These are phyloP conservation scores for Allium cepa DNA, from an alignment of 106 monocot genomes.

Conservation along the genomic window DNA sequence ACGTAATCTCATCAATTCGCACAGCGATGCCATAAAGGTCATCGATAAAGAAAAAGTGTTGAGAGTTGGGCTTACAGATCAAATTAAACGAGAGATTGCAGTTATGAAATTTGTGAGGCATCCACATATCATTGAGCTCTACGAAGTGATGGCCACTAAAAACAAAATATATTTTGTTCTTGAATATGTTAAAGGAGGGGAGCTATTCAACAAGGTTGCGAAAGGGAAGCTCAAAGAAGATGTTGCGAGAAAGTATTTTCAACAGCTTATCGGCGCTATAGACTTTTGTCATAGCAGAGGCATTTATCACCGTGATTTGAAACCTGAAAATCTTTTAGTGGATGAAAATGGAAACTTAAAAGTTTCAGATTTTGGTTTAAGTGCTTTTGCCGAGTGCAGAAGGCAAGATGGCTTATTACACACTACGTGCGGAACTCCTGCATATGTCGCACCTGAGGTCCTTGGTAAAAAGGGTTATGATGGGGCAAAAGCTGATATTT, in stretches of 20 bases:
- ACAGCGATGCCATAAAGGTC: constrained; percentile 33
- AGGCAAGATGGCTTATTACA: constrained; percentile 33
- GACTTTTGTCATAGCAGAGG: constrained; percentile 45
- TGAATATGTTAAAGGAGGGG: constrained; percentile 32
- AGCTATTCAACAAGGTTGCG: constrained; percentile 26
- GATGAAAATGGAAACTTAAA: constrained; percentile 41
- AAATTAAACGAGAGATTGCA: constrained; percentile 42
- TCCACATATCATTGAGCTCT: constrained; percentile 28
- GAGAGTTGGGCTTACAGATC: constrained; percentile 32
- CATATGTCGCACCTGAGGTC: constrained; percentile 52
- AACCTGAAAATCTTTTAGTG: constrained; percentile 40
- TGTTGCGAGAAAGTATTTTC: constrained; percentile 29
- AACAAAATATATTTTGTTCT: constrained; percentile 36
- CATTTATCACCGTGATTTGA: constrained; percentile 50
- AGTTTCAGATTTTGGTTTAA: constrained; percentile 48
- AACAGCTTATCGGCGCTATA: constrained; percentile 34
- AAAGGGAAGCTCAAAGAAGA: constrained; percentile 42
- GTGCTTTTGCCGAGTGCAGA: constrained; percentile 23
- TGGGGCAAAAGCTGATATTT: constrained; percentile 44
- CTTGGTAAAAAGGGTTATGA: constrained; percentile 35
- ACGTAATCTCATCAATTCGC: constrained; percentile 14
- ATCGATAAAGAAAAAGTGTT: constrained; percentile 33
- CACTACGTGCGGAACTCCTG: constrained; percentile 46
- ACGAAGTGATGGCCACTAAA: constrained; percentile 44
- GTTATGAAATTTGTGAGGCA: constrained; percentile 32